A percentile compares a stretch with the other conserved stretches of the same genome.
Conservation (phyloP, 2,329 filamentous ascomycete genomes). For the Clathrospora elynae region DNA sequence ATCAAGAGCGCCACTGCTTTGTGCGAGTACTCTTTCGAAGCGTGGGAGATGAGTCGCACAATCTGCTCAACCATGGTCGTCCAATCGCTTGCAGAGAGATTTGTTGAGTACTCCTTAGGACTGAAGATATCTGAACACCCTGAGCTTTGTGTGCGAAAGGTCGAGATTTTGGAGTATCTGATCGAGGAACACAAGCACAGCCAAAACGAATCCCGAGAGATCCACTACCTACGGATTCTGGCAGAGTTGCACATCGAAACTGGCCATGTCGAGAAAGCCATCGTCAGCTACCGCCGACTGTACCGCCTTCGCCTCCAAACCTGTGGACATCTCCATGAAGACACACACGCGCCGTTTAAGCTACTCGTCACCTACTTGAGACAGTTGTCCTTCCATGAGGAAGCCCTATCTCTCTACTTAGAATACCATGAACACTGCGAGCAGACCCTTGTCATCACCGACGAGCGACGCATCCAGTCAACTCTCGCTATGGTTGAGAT, state of each 20-base stretch:
- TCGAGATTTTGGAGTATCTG: conserved; percentile 31
- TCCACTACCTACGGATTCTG: conserved; percentile 28
- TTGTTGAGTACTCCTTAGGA: conserved; percentile 20
- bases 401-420: conserved; percentile 23
- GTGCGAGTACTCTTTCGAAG: conserved; percentile 45
- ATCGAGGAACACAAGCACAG: conserved; percentile 23
- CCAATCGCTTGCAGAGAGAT: conserved; percentile 24
- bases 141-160: conserved; percentile 23
- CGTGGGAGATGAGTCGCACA: conserved; percentile 29
- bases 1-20: conserved; percentile 38
- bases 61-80: conserved; percentile 18
- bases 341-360: conserved; percentile 25
- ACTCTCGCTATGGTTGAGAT: conserved; percentile 22
- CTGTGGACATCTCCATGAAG: conserved; percentile 29
- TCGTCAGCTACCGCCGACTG: conserved; percentile 29
- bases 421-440: conserved; percentile 27
- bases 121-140: conserved; percentile 17
- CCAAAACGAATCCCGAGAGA: conserved; percentile 19
- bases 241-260: conserved; percentile 32
- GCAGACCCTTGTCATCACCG: conserved; percentile 20
- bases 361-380: conserved; percentile 26
- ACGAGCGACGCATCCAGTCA: conserved; percentile 26
- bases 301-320: conserved; percentile 26
- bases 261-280: conserved; percentile 26
- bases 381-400: conserved; percentile 23